Percentiles rank a stretch among this genome's conserved stretches.
Conservation (phyloP, 805 yeast genomes). For the Blastobotrys mokoenaii region DNA sequence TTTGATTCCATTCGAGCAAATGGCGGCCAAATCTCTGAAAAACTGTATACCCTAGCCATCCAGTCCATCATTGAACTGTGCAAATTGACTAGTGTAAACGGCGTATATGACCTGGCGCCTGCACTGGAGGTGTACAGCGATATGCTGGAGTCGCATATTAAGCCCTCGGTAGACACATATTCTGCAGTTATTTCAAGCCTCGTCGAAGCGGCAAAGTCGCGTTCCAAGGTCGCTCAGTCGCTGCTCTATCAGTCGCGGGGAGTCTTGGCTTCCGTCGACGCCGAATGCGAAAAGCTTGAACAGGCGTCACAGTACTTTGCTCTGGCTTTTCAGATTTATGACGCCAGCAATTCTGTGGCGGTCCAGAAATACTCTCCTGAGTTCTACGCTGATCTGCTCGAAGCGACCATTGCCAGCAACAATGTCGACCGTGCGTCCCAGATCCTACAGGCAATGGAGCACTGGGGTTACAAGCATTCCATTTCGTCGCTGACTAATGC, state of each 20-base stretch:
- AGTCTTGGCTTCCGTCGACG: conserved; percentile 8
- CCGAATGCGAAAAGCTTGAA: conserved; percentile 6
- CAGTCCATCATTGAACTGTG: conserved; percentile 3
- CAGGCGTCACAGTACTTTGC: conserved; percentile 15
- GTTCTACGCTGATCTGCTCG: conserved; percentile 17
- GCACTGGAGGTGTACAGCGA: conserved; percentile 24
- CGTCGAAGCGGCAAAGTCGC: conserved; percentile 16
- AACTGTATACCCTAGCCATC: not conserved
- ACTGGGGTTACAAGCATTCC: conserved; percentile 8
- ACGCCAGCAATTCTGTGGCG: conserved; percentile 20
- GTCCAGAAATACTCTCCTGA: conserved; percentile 15
- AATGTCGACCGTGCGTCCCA: conserved; percentile 6
- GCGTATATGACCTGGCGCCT: conserved; percentile 15
- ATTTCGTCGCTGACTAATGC: conserved; percentile 14
- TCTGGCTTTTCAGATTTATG: conserved; percentile 26
- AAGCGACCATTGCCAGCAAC: conserved; percentile 12
- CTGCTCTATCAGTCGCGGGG: not conserved
- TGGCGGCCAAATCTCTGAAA: not conserved
- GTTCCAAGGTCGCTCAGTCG: not conserved
- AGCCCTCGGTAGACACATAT: conserved; percentile 25
- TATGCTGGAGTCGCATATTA: conserved; percentile 17
- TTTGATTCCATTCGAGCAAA: conserved; percentile 1
- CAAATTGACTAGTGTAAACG: not conserved
- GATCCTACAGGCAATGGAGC: conserved; percentile 3
- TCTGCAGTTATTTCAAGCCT: conserved; percentile 20